Base-by-base conservation (phyloP, 208 protist species). In the Leishmania tarentolae region DNA sequence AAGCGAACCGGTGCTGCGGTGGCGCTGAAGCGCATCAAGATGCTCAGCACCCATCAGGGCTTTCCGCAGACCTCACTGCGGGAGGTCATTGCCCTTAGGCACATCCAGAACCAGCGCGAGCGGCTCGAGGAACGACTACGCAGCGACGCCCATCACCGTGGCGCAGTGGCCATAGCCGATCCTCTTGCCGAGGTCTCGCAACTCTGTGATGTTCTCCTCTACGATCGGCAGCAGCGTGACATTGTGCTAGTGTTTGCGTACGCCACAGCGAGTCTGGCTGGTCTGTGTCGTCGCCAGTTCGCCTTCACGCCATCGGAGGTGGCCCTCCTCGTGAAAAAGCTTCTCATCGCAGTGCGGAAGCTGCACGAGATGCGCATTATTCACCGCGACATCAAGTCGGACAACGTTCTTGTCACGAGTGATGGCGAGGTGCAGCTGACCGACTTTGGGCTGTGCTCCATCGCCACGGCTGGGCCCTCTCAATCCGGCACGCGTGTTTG, bases 341-440 rank as follows among this genome's bases (percentile, higher is more conserved):
- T 96, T 56, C 52, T 96, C 40, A 80, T 75, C 6, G 94, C 86
- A 0, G 78, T 94, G 75, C 80, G 74, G n/a, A 91, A 94, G 78
- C 78, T 96, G 69, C 94, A 96, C 76, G 88, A 86, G 42, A 96
- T 95, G 91, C 89, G 91, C 66, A 96, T 98, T 84, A 96, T 98
- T 77, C 95, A 98, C 71, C 92, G 95, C 76, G 95, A 98, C 89
- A 93, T 98, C 63, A 98, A 98, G 83, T 85, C 93, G 0, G 93
- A 98, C 82, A 98, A 98, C 86, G 90, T 98, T 17, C 81, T 98
- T 1, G 80, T 97, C 50, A 85, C 86, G 31, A 40, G 72, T 13
- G 87, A 95, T 24, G 94, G 86, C 13, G 81, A 72, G 24, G 94
- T 97, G 75, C 87, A 92, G 84, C 80, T 97, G 50, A 90, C 90